A percentile compares a stretch with the other conserved stretches of the same genome.
Evolutionary conservation across 495 filamentous ascomycete species (phyloP).

Genomic region (Oidiodendron maius): DNA sequence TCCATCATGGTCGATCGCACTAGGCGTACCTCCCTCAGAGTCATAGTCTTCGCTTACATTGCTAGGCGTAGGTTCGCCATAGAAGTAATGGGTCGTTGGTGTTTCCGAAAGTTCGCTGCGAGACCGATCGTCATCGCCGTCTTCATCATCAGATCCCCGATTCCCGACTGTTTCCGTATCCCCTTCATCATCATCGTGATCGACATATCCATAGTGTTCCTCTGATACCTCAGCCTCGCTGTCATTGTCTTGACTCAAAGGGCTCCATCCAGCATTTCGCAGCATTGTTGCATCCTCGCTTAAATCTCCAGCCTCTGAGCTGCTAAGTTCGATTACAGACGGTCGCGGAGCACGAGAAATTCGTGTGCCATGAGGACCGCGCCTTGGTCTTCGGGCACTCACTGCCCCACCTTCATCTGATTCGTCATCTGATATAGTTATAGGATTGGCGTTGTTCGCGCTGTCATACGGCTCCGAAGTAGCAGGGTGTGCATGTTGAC

Average conservation of each 20-base stretch:
- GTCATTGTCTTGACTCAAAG: constrained; percentile 17
- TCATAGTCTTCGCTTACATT: constrained; percentile 9
- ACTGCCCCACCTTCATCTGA: constrained; percentile 24
- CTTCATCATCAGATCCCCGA: constrained; percentile 15
- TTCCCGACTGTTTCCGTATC: constrained; percentile 24
- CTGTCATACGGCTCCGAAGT: no score
- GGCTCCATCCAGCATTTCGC: constrained; percentile 21
- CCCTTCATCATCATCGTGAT: constrained; percentile 17
- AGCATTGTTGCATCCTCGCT: constrained; percentile 15
- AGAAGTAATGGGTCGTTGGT: constrained; percentile 4
- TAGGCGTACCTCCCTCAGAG: constrained; percentile 3
- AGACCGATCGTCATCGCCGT: constrained; percentile 1
- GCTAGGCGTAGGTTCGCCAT: background rate
- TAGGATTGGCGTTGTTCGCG: no score
- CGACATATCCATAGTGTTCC: background rate
- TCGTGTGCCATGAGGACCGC: background rate
- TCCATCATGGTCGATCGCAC: constrained; percentile 18
- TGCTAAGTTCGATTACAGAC: constrained; percentile 2
- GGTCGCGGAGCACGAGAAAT: background rate
- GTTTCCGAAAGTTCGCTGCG: constrained; percentile 10
- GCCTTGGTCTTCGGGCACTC: constrained; percentile 11
- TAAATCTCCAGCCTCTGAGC: constrained; percentile 18
- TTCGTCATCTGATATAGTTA: constrained; percentile 19
- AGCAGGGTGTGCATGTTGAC: no score
- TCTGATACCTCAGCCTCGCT: background rate